Evolutionary conservation across 164 flowering plant species (phyloP).

Genomic region (Annona squamosa): DNA sequence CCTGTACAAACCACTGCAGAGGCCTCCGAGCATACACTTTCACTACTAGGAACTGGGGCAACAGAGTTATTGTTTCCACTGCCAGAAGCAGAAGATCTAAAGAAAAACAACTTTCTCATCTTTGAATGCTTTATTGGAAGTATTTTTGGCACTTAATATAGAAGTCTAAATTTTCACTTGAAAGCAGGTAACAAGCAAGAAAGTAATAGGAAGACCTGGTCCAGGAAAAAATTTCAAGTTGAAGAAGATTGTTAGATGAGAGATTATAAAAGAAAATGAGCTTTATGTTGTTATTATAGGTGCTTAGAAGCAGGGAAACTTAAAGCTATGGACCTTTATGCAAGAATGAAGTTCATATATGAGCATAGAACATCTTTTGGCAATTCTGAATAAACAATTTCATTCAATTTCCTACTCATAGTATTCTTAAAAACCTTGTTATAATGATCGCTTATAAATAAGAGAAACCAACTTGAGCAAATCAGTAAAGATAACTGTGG

Average conservation of each 20-base stretch:
- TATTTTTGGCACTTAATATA: background rate
- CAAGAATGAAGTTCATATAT: too few relatives aligned
- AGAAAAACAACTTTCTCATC: constrained; percentile 84
- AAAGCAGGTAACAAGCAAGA: background rate
- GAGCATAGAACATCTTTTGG: too few relatives aligned
- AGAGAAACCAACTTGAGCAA: too few relatives aligned
- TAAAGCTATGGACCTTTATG: background rate
- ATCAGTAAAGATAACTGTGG: too few relatives aligned
- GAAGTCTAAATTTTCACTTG: background rate
- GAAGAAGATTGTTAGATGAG: background rate
- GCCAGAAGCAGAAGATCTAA: constrained; percentile 53
- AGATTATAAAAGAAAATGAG: background rate
- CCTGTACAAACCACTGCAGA: constrained; percentile 19
- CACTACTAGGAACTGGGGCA: constrained; percentile 35
- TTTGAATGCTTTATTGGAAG: background rate
- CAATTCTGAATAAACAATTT: too few relatives aligned
- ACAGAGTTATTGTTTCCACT: constrained; percentile 24
- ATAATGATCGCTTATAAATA: too few relatives aligned
- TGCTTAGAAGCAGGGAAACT: background rate
- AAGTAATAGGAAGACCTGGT: background rate
- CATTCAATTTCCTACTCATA: too few relatives aligned
- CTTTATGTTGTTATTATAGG: background rate
- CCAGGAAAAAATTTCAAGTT: background rate
- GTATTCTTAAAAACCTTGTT: too few relatives aligned
- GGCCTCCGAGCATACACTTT: constrained; percentile 40